These are phyloP conservation scores for Paecilomyces niveus DNA, from an alignment of 2,329 filamentous ascomycete species.

Conservation along the genomic window DNA sequence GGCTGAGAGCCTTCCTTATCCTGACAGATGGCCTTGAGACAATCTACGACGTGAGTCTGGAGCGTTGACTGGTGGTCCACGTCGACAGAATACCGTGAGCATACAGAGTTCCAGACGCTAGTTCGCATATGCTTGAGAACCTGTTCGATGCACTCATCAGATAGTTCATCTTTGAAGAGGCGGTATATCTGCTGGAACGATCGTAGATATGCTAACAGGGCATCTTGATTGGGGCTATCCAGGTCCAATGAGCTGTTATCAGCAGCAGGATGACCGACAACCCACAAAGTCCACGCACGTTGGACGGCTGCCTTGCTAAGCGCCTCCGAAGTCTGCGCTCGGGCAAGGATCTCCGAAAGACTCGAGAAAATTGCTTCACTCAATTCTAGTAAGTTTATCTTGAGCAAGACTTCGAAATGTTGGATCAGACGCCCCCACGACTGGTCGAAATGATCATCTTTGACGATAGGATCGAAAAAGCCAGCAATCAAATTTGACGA, in stretches of 20 bases:
- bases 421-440: slow-evolving; percentile 70
- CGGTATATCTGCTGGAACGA: slow-evolving; percentile 71
- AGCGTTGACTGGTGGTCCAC: slow-evolving; percentile 31
- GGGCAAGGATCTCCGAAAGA: slow-evolving; percentile 53
- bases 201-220: slow-evolving; percentile 75
- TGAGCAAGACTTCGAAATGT: slow-evolving; percentile 59
- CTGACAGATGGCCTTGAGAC: slow-evolving; percentile 25
- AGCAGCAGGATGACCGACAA: slow-evolving; percentile 53
- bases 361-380: slow-evolving; percentile 66
- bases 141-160: slow-evolving; percentile 54
- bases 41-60: slow-evolving; percentile 27
- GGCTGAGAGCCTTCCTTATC: slow-evolving; percentile 32
- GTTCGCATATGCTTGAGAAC: slow-evolving; percentile 65
- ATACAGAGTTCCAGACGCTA: slow-evolving; percentile 63
- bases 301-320: slow-evolving; percentile 46
- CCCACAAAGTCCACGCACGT: slow-evolving; percentile 64
- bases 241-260: slow-evolving; percentile 35
- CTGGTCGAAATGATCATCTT: slow-evolving; percentile 58
- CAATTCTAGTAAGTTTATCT: slow-evolving; percentile 60
- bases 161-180: slow-evolving; percentile 60
- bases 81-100: slow-evolving; percentile 32
- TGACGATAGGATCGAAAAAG: slow-evolving; percentile 66
- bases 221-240: slow-evolving; percentile 65
- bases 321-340: slow-evolving; percentile 37
- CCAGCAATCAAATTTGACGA: slow-evolving; percentile 66